These are phyloP conservation scores for Myotisia sp. DNA, from an alignment of 2,329 filamentous ascomycete species.

Conservation along the genomic window DNA sequence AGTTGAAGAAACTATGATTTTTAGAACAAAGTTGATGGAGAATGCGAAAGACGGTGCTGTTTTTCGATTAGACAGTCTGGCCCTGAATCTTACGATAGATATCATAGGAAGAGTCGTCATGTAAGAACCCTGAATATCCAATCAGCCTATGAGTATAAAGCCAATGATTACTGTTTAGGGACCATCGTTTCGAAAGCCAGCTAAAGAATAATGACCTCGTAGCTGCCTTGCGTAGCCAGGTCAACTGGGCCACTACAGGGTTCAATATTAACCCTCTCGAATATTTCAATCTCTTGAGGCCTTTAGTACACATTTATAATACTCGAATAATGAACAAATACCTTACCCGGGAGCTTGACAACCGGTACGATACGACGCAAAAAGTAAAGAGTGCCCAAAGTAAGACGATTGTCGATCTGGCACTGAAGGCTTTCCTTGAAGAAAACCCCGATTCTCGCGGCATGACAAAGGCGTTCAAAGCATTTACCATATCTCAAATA, in stretches of 20 bases:
- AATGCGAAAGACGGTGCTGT: neutral
- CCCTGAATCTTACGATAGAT: conserved; percentile 1
- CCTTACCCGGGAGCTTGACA: neutral
- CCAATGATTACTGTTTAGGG: neutral
- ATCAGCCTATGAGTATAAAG: neutral
- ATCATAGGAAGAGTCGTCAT: conserved; percentile 1
- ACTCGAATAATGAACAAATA: neutral
- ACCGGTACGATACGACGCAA: neutral
- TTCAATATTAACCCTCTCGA: neutral
- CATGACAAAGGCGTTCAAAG: neutral
- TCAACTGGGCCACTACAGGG: neutral
- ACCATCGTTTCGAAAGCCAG: neutral
- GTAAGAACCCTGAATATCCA: neutral
- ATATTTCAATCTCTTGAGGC: neutral
- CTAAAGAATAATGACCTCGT: neutral
- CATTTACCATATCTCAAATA: conserved; percentile 13
- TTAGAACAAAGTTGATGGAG: neutral
- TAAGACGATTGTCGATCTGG: conserved; percentile 3
- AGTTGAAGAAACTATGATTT: neutral
- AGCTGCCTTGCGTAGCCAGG: neutral
- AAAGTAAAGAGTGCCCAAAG: neutral
- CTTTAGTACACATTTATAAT: too few species aligned
- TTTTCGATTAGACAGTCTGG: neutral
- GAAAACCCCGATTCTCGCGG: neutral
- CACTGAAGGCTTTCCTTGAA: too few species aligned